Percentiles rank a stretch among this genome's conserved stretches.
Conservation (phyloP, 192 early-diverging fungal genomes). For the Lunasporangiospora selenospora region DNA sequence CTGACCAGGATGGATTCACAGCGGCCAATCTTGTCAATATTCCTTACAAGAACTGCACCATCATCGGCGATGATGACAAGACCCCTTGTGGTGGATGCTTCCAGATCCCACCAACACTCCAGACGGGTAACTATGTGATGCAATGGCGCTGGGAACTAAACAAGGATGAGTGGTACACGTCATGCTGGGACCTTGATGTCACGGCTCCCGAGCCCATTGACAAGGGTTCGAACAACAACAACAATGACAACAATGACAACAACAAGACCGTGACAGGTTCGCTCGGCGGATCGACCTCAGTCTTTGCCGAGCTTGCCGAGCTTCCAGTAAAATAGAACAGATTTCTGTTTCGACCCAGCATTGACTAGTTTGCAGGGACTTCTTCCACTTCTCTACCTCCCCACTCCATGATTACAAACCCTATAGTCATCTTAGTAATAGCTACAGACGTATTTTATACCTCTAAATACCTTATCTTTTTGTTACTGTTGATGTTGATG, state of each 20-base stretch:
- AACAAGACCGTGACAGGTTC: background rate
- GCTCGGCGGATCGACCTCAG: background rate
- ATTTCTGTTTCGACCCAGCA: no score
- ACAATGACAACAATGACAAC: background rate
- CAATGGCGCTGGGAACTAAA: conserved; percentile 48
- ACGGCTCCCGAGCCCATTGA: background rate
- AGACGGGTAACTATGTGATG: conserved; percentile 32
- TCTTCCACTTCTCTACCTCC: no score
- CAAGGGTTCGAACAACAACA: no score
- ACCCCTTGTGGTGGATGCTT: conserved; percentile 47
- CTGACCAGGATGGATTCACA: conserved; percentile 11
- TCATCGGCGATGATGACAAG: conserved; percentile 21
- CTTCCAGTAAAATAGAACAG: no score
- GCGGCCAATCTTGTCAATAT: conserved; percentile 28
- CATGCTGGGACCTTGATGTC: conserved; percentile 42
- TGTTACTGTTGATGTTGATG: no score
- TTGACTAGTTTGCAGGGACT: no score
- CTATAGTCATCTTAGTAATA: no score
- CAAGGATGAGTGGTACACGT: conserved; percentile 37
- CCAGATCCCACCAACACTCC: conserved; percentile 1
- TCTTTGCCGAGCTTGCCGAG: conserved; percentile 20
- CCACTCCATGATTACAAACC: no score
- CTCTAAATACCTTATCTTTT: no score
- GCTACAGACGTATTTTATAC: no score
- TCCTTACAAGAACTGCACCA: conserved; percentile 40